A percentile compares a stretch with the other conserved stretches of the same genome.
These are phyloP conservation scores for Mycena galopus DNA, from an alignment of 768 basidiomycete species.

Conservation along the genomic window DNA sequence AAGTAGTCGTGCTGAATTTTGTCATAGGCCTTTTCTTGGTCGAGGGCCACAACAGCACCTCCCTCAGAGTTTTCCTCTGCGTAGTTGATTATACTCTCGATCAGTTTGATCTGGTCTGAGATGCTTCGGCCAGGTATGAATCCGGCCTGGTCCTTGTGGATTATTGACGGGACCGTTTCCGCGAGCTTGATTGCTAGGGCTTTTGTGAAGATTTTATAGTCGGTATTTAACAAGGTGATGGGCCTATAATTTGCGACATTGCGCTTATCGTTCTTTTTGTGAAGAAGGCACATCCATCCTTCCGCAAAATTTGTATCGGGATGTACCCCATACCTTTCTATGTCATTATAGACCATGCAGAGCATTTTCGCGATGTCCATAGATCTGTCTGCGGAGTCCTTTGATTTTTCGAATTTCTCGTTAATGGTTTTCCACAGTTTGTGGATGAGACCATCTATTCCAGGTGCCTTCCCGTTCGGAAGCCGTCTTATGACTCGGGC, in stretches of 20 bases:
- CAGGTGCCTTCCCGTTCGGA: background rate
- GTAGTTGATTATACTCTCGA: conserved; percentile 28
- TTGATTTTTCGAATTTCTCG: background rate
- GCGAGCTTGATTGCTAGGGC: background rate
- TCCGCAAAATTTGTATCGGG: conserved; percentile 8
- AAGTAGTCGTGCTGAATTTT: conserved; percentile 40
- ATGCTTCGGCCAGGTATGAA: conserved; percentile 42
- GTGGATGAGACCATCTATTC: background rate
- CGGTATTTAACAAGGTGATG: conserved; percentile 10
- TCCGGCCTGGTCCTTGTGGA: conserved; percentile 28
- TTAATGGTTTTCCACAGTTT: background rate
- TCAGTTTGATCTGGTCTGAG: conserved; percentile 38
- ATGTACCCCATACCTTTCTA: background rate
- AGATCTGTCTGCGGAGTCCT: background rate
- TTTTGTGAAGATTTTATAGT: conserved; percentile 20
- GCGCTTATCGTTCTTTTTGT: conserved; percentile 12
- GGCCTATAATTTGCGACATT: conserved; percentile 12
- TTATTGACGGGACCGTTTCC: background rate
- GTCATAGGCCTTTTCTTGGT: background rate
- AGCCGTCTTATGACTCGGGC: background rate
- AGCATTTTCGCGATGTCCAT: background rate
- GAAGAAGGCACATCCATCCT: conserved; percentile 15
- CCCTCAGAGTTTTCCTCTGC: background rate
- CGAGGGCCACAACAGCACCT: too few relatives aligned
- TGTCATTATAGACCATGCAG: background rate